Evolutionary conservation across 73 alveolate genomes (phyloP).

Genomic region (Effrenium voratum): DNA sequence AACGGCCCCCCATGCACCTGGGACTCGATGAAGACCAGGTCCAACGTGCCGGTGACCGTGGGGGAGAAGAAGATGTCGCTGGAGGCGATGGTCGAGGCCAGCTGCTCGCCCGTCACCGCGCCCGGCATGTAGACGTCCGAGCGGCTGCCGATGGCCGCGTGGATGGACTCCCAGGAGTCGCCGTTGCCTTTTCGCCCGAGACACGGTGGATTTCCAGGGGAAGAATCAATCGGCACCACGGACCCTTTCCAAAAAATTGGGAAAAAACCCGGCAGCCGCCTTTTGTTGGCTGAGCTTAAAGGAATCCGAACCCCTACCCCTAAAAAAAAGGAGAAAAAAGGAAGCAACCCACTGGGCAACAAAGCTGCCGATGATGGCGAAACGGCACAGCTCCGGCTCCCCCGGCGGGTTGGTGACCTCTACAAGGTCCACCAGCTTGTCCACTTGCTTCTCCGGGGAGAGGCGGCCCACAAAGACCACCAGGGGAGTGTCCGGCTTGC

Average conservation of each 20-base stretch:
- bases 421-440: slow-evolving; percentile 27
- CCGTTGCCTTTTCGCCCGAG: no score
- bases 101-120: slow-evolving; percentile 42
- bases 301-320: no score
- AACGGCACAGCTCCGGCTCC: slow-evolving; percentile 34
- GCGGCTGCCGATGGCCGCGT: neutral
- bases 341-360: neutral
- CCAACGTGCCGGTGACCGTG: slow-evolving; percentile 59
- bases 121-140: slow-evolving; percentile 54
- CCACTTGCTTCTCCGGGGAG: slow-evolving; percentile 58
- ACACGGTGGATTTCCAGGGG: no score
- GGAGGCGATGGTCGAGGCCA: slow-evolving; percentile 43
- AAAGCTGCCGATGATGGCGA: slow-evolving; percentile 42
- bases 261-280: slow-evolving; percentile 10
- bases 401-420: slow-evolving; percentile 7
- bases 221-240: no score
- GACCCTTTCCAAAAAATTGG: neutral
- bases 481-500: slow-evolving; percentile 55
- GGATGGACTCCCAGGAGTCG: slow-evolving; percentile 32
- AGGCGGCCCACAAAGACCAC: slow-evolving; percentile 82
- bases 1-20: no score
- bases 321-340: no score
- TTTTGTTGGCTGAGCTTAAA: no score
- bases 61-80: slow-evolving; percentile 58
- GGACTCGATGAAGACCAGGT: slow-evolving; percentile 58